Evolutionary conservation across 306 rosid genomes (phyloP), one percentile per base, ranked within the genome.

Genomic region (Oxytropis ochrocephala): DNA sequence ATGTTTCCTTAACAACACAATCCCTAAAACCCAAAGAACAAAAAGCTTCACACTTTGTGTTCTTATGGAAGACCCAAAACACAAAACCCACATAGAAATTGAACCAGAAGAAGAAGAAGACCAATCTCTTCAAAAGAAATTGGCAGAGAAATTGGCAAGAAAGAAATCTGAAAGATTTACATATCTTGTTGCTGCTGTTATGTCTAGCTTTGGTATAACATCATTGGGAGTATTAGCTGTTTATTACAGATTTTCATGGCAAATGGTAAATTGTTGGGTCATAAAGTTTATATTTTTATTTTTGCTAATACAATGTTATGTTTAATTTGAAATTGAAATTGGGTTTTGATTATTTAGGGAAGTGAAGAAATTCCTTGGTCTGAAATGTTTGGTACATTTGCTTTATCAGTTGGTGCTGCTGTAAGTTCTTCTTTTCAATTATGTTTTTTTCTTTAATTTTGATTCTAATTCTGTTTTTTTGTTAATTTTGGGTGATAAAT

Each of bases 331-430:
- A 21, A 56, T 14, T 67, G 67, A 24, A 78, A 69, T 69, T 72
- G 71, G 70, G 33, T 71, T 67, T 12, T 57, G 19, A 67, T 77
- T 18, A 51, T 70, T 49, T 47, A 94, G 98, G 97, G 96, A 58
- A 91, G 92, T 68, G 96, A 91, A 56, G 89, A 81, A 72, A 72
- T 94, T 58, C 95, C 97, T 18, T 69, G 82, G 76, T 73, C 92
- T 55, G 99, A 94, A 79, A 87, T 94, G 95, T 85, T 94, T 47
- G 97, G 99, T 59, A 94, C 99, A 82, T 88, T 91, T 81, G 84
- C 97, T 78, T 87, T 94, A 2, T 87, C 97, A 4, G 92, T 94
- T 4, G 97, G 99, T n/a, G 97, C 99, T 71, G 97, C 96, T 53
- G 85, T 81, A 60, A 81, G 85, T 73, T n/a, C 55, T 73, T n/a